These are phyloP conservation scores for Gossypium gossypioides DNA, from an alignment of 441 rosid genomes.

Conservation along the genomic window DNA sequence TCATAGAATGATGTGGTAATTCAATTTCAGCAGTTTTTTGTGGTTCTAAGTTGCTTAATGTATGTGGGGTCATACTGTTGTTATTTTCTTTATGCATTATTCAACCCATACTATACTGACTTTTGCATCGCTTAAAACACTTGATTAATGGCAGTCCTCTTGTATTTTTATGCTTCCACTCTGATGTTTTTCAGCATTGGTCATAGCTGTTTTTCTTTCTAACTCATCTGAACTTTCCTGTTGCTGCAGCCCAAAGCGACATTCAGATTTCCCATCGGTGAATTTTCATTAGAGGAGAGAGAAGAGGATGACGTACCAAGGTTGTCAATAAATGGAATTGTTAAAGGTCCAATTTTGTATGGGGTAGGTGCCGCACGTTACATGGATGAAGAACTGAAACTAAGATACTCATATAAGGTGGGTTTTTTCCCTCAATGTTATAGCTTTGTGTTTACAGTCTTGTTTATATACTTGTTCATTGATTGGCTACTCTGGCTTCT, in stretches of 20 bases:
- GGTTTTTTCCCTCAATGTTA: neutral
- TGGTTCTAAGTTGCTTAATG: neutral
- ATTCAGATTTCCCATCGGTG: slow-evolving; percentile 75
- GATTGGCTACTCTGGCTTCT: neutral
- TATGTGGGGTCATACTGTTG: neutral
- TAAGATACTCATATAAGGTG: slow-evolving; percentile 76
- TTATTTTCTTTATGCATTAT: neutral
- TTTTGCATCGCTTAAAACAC: neutral
- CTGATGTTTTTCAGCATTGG: neutral
- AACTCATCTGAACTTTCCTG: neutral
- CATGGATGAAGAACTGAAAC: slow-evolving; percentile 59
- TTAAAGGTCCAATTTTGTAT: slow-evolving; percentile 46
- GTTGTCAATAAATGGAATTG: slow-evolving; percentile 53
- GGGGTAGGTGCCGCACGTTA: slow-evolving; percentile 63
- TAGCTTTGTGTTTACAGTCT: neutral
- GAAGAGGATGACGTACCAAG: slow-evolving; percentile 53
- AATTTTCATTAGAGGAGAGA: slow-evolving; percentile 63
- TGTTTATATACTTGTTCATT: neutral
- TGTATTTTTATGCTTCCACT: neutral
- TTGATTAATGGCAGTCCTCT: neutral
- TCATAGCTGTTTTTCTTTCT: neutral
- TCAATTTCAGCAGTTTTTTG: neutral
- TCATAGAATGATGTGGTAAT: neutral
- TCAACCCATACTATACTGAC: neutral
- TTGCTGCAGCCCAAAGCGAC: slow-evolving; percentile 74